Evolutionary conservation across 768 basidiomycete genomes (phyloP), one percentile per base, ranked within the genome.

Genomic region (Sporobolomyces phaffii): DNA sequence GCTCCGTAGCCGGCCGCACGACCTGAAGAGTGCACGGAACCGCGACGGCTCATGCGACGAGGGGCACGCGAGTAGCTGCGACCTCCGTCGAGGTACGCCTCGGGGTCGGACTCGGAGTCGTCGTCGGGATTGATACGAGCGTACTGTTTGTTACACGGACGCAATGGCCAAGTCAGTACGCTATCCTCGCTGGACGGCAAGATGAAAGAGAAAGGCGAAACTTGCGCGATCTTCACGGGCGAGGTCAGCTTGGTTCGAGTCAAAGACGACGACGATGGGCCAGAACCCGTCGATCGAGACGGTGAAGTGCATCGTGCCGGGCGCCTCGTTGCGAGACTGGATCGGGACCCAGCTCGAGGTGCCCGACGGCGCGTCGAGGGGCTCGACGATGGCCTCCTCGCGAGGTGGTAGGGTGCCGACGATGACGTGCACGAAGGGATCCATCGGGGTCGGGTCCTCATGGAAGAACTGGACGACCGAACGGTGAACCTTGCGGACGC

Each of bases 181-280:
- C n/a, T n/a, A n/a, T n/a, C n/a, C n/a, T n/a, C n/a, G n/a, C n/a
- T n/a, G 15, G 15, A 51, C 14, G 17, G 28, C n/a, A 13, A 43
- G 22, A 17, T 17, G 38, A 38, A 38, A 38, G 38, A 38, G 38
- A 38, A 17, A 38, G 22, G 26, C 26, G 45, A n/a, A 28, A 38
- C 58, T 26, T 47, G 65, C 68, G 38, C 44, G 41, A 53, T 69
- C 63, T 60, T 69, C 68, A 4, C 29, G 14, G 26, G 3, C 20
- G 40, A 58, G n/a, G 33, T 69, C n/a, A 4, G 53, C 6, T 26
- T 59, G 62, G 61, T 70, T 70, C 45, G 18, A 13, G 43, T 70
- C 69, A n/a, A 66, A 70, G n/a, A 70, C 69, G 57, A 70, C 69
- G 5, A 57, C 63, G 57, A 70, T 29, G 33, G 69, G 64, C 61